Conservation (phyloP, 768 basidiomycete genomes). For the Cystofilobasidium capitatum region DNA sequence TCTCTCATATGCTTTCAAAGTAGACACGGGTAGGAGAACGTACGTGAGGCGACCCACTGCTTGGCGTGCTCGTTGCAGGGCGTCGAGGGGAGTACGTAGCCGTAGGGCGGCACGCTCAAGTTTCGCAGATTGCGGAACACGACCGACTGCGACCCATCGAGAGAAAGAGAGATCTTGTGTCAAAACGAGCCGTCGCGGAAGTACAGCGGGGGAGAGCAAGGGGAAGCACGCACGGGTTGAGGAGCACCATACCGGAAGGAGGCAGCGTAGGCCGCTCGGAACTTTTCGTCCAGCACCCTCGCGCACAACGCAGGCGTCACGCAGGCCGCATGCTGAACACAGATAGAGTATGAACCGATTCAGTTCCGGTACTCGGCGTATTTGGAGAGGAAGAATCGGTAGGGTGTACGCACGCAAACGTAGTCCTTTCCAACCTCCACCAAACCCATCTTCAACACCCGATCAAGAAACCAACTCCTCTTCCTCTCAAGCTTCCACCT, state of each 20-base stretch:
- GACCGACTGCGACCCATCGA: neutral
- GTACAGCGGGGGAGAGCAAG: neutral
- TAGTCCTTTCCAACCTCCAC: slow-evolving; percentile 14
- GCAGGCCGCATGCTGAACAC: slow-evolving; percentile 6
- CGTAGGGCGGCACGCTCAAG: neutral
- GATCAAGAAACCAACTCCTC: slow-evolving; percentile 18
- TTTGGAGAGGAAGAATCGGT: neutral
- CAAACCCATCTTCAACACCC: slow-evolving; percentile 10
- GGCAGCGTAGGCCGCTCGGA: neutral
- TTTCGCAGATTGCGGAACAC: neutral
- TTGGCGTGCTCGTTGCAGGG: slow-evolving; percentile 4
- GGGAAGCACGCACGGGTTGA: neutral
- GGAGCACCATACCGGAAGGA: neutral
- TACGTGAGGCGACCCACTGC: neutral
- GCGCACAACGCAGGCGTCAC: slow-evolving; percentile 1
- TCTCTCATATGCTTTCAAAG: neutral
- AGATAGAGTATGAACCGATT: neutral
- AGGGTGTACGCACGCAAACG: slow-evolving; percentile 1
- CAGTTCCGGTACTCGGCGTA: neutral
- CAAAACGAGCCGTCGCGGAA: neutral
- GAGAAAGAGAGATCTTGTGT: neutral
- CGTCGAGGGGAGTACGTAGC: neutral
- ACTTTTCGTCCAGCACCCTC: neutral
- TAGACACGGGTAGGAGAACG: neutral
- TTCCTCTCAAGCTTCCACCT: slow-evolving; percentile 11